phyloP scores from a whole-genome alignment of 106 monocot genomes.

The Dendrobium officinale region DNA sequence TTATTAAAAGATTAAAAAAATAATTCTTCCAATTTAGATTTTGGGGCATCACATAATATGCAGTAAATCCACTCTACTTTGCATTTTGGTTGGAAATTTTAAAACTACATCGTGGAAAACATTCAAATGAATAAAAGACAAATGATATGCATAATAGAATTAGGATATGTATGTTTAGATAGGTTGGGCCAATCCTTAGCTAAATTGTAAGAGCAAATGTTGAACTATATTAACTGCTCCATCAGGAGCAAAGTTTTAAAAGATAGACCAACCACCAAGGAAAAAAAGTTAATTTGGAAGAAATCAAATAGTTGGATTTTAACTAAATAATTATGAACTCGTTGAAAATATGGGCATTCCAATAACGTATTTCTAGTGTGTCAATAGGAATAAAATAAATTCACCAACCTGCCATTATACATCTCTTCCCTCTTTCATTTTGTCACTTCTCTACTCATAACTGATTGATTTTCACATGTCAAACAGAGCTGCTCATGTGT shows the following conservation, averaged over 20 bases:
- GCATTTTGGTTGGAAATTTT: slow-evolving; percentile 63
- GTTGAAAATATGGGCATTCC: not conserved
- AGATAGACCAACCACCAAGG: not conserved
- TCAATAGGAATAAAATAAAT: not conserved
- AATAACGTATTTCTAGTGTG: not conserved
- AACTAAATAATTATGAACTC: not conserved
- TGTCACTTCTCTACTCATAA: slow-evolving; percentile 65
- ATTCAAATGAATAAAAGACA: not conserved
- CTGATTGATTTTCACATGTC: slow-evolving; percentile 80
- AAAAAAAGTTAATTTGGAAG: not conserved
- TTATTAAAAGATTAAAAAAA: too few species aligned
- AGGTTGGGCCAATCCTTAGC: not conserved
- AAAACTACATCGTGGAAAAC: slow-evolving; percentile 73
- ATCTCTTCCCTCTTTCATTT: slow-evolving; percentile 84
- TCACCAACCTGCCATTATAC: slow-evolving; percentile 90
- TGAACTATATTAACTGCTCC: not conserved
- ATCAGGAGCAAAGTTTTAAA: not conserved
- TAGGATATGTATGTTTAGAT: not conserved
- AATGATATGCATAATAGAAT: not conserved
- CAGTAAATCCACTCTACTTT: slow-evolving; percentile 40
- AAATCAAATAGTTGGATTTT: not conserved
- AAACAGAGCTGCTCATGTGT: slow-evolving; percentile 41
- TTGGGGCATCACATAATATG: too few species aligned
- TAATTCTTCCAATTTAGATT: too few species aligned
- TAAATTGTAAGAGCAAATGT: not conserved